These are phyloP conservation scores for Camellia oleifera DNA, from an alignment of 179 eudicot genomes.

Conservation along the genomic window DNA sequence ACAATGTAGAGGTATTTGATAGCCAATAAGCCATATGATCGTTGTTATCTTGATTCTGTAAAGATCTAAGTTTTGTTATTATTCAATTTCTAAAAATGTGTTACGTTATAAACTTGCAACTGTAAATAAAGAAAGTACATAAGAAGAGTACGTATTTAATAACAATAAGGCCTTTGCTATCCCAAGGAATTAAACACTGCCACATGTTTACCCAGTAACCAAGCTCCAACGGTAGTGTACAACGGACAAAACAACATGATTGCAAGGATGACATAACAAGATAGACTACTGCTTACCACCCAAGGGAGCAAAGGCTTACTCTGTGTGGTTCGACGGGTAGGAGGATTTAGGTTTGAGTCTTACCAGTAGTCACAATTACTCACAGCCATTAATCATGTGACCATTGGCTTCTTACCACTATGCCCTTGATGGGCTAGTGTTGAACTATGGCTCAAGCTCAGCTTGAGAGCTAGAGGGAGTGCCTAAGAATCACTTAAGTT, in stretches of 20 bases:
- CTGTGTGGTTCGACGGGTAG: neutral
- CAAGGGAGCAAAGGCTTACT: neutral
- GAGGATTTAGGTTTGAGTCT: neutral
- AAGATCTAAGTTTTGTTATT: neutral
- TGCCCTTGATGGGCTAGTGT: neutral
- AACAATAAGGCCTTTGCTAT: neutral
- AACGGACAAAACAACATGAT: neutral
- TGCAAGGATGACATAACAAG: neutral
- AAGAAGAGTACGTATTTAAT: neutral
- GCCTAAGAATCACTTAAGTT: neutral
- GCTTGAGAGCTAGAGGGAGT: neutral
- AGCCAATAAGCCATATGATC: slow-evolving; percentile 79
- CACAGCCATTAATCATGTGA: neutral
- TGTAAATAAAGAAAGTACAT: neutral
- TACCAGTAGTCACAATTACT: neutral
- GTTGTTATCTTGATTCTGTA: slow-evolving; percentile 68
- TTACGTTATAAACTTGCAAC: neutral
- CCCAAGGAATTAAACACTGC: neutral
- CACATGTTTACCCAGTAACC: neutral
- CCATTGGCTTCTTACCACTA: neutral
- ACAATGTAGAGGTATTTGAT: slow-evolving; percentile 65
- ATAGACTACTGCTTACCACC: too few species aligned
- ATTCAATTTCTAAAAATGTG: too few species aligned
- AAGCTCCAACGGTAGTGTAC: neutral
- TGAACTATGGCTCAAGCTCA: neutral